These are phyloP conservation scores for Ophiostoma ulmi DNA, from an alignment of 2,329 filamentous ascomycete genomes.

Conservation along the genomic window DNA sequence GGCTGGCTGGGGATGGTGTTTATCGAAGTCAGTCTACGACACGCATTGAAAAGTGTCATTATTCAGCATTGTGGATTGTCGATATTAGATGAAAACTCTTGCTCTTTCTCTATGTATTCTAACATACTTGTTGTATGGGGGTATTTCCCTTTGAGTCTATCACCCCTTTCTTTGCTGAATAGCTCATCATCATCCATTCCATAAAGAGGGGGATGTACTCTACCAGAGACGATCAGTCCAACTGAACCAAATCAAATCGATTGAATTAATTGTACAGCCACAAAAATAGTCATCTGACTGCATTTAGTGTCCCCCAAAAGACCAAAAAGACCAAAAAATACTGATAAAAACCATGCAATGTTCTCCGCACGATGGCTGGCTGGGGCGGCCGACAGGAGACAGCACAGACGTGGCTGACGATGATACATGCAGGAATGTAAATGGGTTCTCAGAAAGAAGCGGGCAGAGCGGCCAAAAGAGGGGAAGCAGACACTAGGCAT, in stretches of 20 bases:
- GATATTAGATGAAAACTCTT: no score
- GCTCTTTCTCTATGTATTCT: no score
- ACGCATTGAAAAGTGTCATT: no score
- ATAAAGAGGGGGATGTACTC: background rate
- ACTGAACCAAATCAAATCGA: background rate
- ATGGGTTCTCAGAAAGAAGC: background rate
- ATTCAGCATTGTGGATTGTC: no score
- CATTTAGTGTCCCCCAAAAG: background rate
- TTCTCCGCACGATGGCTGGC: slow-evolving; percentile 2
- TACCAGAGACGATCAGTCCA: background rate
- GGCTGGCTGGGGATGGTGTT: no score
- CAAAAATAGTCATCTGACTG: background rate
- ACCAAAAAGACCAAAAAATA: background rate
- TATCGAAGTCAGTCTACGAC: no score
- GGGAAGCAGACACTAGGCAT: slow-evolving; percentile 10
- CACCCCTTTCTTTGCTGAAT: background rate
- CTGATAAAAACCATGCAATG: background rate
- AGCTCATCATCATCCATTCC: background rate
- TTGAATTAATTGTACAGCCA: background rate
- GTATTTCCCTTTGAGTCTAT: background rate
- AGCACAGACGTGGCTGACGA: background rate
- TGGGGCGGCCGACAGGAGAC: background rate
- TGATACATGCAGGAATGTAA: background rate
- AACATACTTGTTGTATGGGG: no score
- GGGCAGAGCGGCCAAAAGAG: slow-evolving; percentile 9